Evolutionary conservation across 1,284 basidiomycete genomes (phyloP), one percentile per base, ranked within the genome.

Genomic region (Cerrena zonata): DNA sequence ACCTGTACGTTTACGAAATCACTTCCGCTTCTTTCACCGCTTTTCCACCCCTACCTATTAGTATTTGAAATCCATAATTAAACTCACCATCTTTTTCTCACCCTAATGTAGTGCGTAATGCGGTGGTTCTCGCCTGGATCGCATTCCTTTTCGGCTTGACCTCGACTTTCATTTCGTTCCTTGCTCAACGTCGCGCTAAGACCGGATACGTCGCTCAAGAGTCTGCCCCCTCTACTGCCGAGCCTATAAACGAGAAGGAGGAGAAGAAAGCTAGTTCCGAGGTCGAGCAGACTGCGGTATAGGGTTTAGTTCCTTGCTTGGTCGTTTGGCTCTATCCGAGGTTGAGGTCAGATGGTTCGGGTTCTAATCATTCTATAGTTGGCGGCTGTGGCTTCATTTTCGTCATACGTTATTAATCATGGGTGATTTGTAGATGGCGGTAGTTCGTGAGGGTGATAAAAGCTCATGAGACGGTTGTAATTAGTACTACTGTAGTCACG

Each of bases 1-100:
- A 80, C 77, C 58, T 60, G 80, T 84, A 46, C 53, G 63, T 60
- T 18, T 40, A n/a, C n/a, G n/a, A n/a, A n/a, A n/a, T n/a, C n/a
- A n/a, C n/a, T 48, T 49, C 7, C 23, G 40, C 47, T 22, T 12
- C 11, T 39, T n/a, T 21, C 24, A 42, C n/a, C 34, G 23, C 37
- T 50, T 40, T 51, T 43, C 38, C n/a, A 3, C 15, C 7, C 5
- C 23, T 36, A 21, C 15, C 40, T 23, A 24, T 15, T 7, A 5
- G 47, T 27, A 19, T 3, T 11, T 45, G 19, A n/a, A n/a, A 12
- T 18, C 22, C 23, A 30, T 10, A 45, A 41, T 48, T 41, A 37
- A 42, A 34, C 5, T 21, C 43, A 19, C 46, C 21, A 7, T 21
- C 23, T 39, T 45, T n/a, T 19, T 22, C 18, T 41, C 38, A 10